Conservation (phyloP, 2,329 filamentous ascomycete genomes). For the Chaetoscypha palmicola region DNA sequence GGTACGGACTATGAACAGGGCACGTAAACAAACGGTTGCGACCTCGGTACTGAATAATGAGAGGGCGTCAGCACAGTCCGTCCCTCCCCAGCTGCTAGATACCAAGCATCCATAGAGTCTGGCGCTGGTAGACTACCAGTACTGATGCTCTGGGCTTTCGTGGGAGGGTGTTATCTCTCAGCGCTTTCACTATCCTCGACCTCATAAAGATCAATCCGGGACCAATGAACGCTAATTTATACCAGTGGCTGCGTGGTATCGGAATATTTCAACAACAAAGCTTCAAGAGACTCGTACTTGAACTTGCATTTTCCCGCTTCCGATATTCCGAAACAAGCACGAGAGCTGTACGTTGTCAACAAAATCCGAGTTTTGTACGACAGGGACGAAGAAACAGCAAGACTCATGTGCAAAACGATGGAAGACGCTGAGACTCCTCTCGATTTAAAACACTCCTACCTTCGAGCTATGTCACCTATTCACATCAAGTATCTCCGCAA, state of each 20-base stretch:
- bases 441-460: conserved; percentile 75
- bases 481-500: conserved; percentile 79
- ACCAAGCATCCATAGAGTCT: too few relatives aligned
- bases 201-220: too few relatives aligned
- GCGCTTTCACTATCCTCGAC: too few relatives aligned
- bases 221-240: background rate
- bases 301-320: conserved; percentile 56
- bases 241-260: conserved; percentile 12
- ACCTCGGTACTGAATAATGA: too few relatives aligned
- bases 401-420: conserved; percentile 68
- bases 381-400: conserved; percentile 67
- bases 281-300: conserved; percentile 7
- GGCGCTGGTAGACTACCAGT: too few relatives aligned
- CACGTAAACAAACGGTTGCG: too few relatives aligned
- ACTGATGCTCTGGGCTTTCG: too few relatives aligned
- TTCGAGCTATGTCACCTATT: conserved; percentile 82
- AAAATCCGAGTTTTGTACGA: conserved; percentile 82
- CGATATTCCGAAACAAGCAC: conserved; percentile 74
- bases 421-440: conserved; percentile 67
- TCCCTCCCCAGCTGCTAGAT: too few relatives aligned
- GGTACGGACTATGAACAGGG: too few relatives aligned
- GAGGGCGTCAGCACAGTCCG: too few relatives aligned
- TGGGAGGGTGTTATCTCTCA: too few relatives aligned
- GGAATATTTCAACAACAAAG: conserved; percentile 7
- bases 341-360: conserved; percentile 80